Base-by-base conservation (phyloP, 2,329 filamentous ascomycete species). In the Sclerotinia borealis region DNA sequence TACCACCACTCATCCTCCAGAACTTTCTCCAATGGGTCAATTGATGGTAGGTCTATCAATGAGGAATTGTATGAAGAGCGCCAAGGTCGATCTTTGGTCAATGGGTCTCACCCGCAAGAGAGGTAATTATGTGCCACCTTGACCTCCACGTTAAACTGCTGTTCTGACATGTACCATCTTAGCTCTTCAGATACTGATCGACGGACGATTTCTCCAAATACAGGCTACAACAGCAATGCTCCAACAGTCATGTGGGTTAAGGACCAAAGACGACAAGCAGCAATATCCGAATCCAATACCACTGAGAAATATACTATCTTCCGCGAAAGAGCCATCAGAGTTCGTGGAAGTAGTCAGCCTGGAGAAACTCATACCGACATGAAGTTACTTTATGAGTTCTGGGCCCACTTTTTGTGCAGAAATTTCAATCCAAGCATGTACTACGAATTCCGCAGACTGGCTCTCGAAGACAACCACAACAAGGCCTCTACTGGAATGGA, bases 381-480 rank as follows among this genome's bases (percentile, higher is more conserved):
- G 80, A 81, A 85, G 72, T 80, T 85, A 64, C 81, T 91, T 36
- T 92, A 91, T 77, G 82, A 86, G 67, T 90, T 90, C 77, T 92
- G 89, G 88, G 85, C 85, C 25, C 84, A 88, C 74, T 90, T 89
- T 72, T 80, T 92, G 67, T 82, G 86, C 67, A 81, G 85, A 71
- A 87, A 89, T 76, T 92, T 92, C 81, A 90, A 92, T 75, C 79
- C 81, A 64, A 80, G 79, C 72, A 90, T 93, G 85, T 92, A 92
- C 77, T 79, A 84, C 72, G 89, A 92, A 74, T 92, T 92, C 77
- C 84, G 85, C 67, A 78, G 79, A 70, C 80, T 83, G 73, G 89
- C 89, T 62, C 77, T 87, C 66, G 84, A 87, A 72, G 89, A 92
- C 76, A 79, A 81, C 63, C 75, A 80, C 67, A 79, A 79, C 70